These are phyloP conservation scores for Cercospora zeae-maydis DNA, from an alignment of 2,329 filamentous ascomycete species.

Conservation along the genomic window DNA sequence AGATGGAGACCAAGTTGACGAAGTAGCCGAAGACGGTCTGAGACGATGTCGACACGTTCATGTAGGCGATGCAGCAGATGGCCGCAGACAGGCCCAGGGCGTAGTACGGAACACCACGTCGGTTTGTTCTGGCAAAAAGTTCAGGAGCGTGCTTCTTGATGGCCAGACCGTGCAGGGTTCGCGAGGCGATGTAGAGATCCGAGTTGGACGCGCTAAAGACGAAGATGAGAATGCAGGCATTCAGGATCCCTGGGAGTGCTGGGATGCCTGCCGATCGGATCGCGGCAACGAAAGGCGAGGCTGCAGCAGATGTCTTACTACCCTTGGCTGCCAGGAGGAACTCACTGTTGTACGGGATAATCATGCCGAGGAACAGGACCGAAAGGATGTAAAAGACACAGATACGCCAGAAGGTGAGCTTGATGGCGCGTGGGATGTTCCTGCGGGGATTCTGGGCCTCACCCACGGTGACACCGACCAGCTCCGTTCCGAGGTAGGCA, in stretches of 20 bases:
- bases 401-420: slow-evolving; percentile 77
- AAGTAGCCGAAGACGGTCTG: slow-evolving; percentile 48
- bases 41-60: slow-evolving; percentile 45
- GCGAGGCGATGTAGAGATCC: slow-evolving; percentile 65
- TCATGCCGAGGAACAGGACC: slow-evolving; percentile 71
- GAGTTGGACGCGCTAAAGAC: slow-evolving; percentile 76
- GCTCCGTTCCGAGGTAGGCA: slow-evolving; percentile 72
- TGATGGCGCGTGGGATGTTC: slow-evolving; percentile 73
- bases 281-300: slow-evolving; percentile 73
- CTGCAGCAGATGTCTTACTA: slow-evolving; percentile 46
- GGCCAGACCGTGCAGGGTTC: slow-evolving; percentile 63
- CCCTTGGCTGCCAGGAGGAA: slow-evolving; percentile 58
- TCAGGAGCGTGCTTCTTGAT: slow-evolving; percentile 67
- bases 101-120: slow-evolving; percentile 66
- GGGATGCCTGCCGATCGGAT: slow-evolving; percentile 62
- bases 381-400: slow-evolving; percentile 74
- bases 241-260: slow-evolving; percentile 63
- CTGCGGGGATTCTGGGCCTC: slow-evolving; percentile 68
- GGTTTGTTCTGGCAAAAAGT: slow-evolving; percentile 69
- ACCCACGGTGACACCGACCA: slow-evolving; percentile 73
- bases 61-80: slow-evolving; percentile 57
- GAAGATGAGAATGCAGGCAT: slow-evolving; percentile 70
- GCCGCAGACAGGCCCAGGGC: slow-evolving; percentile 59
- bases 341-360: slow-evolving; percentile 66
- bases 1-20: slow-evolving; percentile 43